Evolutionary conservation across 1,284 basidiomycete genomes (phyloP), one percentile per base, ranked within the genome.

Genomic region (Melanopsichium pennsylvanicum): DNA sequence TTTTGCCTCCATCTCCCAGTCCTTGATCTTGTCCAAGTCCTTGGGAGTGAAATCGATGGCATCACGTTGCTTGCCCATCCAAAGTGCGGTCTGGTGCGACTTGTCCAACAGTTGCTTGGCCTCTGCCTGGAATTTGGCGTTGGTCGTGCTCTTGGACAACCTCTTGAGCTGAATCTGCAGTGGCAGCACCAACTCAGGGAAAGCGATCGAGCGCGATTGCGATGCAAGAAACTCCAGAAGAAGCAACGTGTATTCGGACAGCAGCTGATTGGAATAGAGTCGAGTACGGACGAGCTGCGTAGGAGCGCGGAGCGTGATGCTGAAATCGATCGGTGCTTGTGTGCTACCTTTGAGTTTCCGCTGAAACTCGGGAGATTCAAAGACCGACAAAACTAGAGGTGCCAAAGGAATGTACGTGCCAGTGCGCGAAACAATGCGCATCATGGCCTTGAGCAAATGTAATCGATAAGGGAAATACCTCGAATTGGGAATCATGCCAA

Each of bases 161-260:
- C 79, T 57, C 50, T 71, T 71, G 27, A 80, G 52, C 63, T 78
- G 74, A 23, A 90, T 86, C n/a, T 88, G 83, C 32, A 94, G 84
- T 2, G 95, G 93, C n/a, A 97, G 86, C 12, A 88, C 86, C 46
- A 96, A 84, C 83, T 99, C 96, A 2, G 95, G 95, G 84, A 97
- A 97, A 0, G 92, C 92, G 52, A 97, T 75, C 38, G 62, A 70
- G 22, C 67, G 40, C 12, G 76, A 67, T 23, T 79, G 89, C 81
- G 90, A 91, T 1, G 64, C 84, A 80, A 84, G 76, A 84, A 90
- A 58, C 93, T 81, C 95, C 10, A 89, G 88, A 35, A 97, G 84
- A 16, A 93, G 82, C 81, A 87, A 93, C 5, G 86, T 81, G 16
- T 88, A 84, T 82, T 97, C 96, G 54, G 97, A 93, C 2, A 88